Base-by-base conservation (phyloP, 495 filamentous ascomycete species). In the Neurospora discreta region DNA sequence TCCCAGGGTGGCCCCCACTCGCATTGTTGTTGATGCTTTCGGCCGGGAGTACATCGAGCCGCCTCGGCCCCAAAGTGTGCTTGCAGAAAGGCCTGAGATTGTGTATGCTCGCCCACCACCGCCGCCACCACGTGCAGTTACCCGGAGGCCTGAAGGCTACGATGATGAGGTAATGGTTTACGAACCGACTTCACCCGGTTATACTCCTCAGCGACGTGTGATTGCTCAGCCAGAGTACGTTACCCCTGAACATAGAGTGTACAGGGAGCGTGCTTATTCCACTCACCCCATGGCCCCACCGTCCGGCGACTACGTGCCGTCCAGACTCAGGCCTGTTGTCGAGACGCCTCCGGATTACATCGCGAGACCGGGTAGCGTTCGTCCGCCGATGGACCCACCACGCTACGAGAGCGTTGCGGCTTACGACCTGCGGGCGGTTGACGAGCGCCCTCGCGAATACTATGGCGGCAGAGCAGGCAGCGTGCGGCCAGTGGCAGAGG, bases 11-110 rank as follows among this genome's bases (percentile, higher is more conserved):
- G 85, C 87, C 1, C 73, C 81, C n/a, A 73, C 82, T 41, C 87
- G 91, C 68, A 88, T 92, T 71, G 80, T 93, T 60, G 81, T 93
- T 67, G 91, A 93, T 77, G 86, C 90, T 70, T 88, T 87, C 80
- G 91, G 91, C 30, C 89, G 89, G 71, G 85, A 91, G 75, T 94
- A 90, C 75, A 81, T 90, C 68, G 90, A 91, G 77, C 84, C 85
- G 40, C 80, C 89, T 8, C 77, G 86, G 23, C 80, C 86, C 26
- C 40, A 76, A 23, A 72, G 82, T 13, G 75, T 81, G 18, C 71
- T 83, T 39, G 78, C 85, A 40, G 81, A 85, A 38, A 85, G 85
- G 5, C 75, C 84, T 1, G 84, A 85, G 68, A 68, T 83, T 30
- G 67, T 83, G n/a, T 88, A 86, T 71, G 85, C 86, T 71, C 77